Conservation (phyloP, 164 flowering plant genomes). For the Vitis riparia region DNA sequence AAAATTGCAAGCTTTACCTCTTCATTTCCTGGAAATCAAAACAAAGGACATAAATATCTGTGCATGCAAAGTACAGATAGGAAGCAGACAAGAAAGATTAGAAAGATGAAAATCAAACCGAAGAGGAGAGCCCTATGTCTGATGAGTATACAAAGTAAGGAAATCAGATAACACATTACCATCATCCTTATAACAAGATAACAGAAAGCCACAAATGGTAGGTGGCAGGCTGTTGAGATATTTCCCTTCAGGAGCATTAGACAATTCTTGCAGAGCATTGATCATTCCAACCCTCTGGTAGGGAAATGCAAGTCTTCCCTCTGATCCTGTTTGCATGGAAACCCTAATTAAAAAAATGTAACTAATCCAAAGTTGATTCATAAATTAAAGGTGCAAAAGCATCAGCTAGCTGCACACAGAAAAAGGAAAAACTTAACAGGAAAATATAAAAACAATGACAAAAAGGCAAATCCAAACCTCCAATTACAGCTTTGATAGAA, state of each 20-base stretch:
- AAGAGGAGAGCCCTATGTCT: too few relatives aligned
- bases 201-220: conserved; percentile 57
- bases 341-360: not conserved
- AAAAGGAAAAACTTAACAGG: not conserved
- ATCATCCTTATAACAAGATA: conserved; percentile 83
- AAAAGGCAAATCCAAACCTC: conserved; percentile 52
- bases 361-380: not conserved
- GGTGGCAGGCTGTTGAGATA: conserved; percentile 48
- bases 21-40: conserved; percentile 76
- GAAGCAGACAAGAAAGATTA: conserved; percentile 1
- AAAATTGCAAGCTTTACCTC: conserved; percentile 85
- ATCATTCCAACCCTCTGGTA: conserved; percentile 94
- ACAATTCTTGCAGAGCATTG: conserved; percentile 74
- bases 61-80: not conserved
- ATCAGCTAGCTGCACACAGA: not conserved
- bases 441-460: not conserved
- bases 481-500: conserved; percentile 72
- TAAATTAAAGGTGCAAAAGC: not conserved
- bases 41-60: not conserved
- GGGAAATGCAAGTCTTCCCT: conserved; percentile 90
- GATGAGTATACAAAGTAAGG: too few relatives aligned
- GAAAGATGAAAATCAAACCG: not conserved
- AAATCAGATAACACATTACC: conserved; percentile 37
- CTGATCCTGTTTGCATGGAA: conserved; percentile 66
- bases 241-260: conserved; percentile 80